phyloP scores from a whole-genome alignment of 192 early-diverging fungal genomes.

The Dispira simplex region DNA sequence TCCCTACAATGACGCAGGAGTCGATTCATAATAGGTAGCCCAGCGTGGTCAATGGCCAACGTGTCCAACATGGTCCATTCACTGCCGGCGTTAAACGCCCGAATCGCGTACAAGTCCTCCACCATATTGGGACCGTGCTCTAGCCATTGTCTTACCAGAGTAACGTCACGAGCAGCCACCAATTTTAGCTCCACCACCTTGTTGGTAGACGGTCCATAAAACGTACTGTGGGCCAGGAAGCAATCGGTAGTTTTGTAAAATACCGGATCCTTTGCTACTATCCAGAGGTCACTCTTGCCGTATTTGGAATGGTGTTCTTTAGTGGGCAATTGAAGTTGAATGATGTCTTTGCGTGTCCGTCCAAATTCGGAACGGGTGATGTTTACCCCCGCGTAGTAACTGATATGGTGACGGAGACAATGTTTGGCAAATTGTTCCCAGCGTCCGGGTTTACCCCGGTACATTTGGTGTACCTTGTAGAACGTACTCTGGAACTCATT shows the following conservation, averaged over 20 bases:
- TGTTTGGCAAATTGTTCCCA: constrained; percentile 19
- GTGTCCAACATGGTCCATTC: constrained; percentile 27
- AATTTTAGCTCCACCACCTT: constrained; percentile 27
- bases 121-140: neutral
- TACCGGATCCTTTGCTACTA: constrained; percentile 17
- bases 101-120: constrained; percentile 5
- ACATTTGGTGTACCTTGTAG: constrained; percentile 13
- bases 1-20: constrained; percentile 16
- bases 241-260: constrained; percentile 19
- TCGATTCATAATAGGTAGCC: neutral
- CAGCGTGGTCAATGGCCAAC: neutral
- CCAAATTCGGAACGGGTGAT: constrained; percentile 12
- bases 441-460: constrained; percentile 20
- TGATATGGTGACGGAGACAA: constrained; percentile 21
- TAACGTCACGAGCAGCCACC: constrained; percentile 22
- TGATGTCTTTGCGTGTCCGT: constrained; percentile 18
- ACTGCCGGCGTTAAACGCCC: constrained; percentile 1
- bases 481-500: constrained; percentile 18
- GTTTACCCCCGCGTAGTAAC: constrained; percentile 18
- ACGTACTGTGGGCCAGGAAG: constrained; percentile 23
- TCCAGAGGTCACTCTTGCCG: constrained; percentile 28
- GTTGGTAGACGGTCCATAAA: constrained; percentile 26
- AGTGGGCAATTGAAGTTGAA: constrained; percentile 20
- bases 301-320: constrained; percentile 23
- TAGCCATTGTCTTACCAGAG: constrained; percentile 18